Evolutionary conservation across 73 alveolate genomes (phyloP), one percentile per base, ranked within the genome.

Genomic region (Halteria grandinella): DNA sequence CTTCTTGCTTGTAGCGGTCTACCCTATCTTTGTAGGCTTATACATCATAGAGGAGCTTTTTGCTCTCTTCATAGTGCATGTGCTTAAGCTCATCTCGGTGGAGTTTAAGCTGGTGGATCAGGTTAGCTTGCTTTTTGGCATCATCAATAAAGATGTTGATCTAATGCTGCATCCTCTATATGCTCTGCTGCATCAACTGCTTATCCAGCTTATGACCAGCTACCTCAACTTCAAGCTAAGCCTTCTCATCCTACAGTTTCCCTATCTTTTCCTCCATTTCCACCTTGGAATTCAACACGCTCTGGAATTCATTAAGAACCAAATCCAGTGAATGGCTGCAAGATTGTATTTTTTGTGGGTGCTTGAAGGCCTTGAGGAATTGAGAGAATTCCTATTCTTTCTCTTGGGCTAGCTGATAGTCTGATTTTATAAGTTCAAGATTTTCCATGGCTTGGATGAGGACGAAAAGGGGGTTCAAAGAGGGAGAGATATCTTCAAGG

Each of bases 61-160:
- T 8, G 37, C 45, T 44, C 51, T 66, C 80, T 20, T 66, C 80
- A 4, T 66, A 2, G 23, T 41, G 54, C 80, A 66, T 66, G 15
- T n/a, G 6, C 7, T n/a, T 24, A 1, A 28, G 7, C 25, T 66
- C 80, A n/a, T 66, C 63, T 28, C 58, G 20, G 23, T 66, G 23
- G 10, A 63, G 21, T 15, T 57, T 8, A 54, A 47, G 43, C 20
- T 11, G 27, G 47, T 66, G 69, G 3, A 66, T 17, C 23, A 5
- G 4, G 8, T 18, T 3, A 23, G 43, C 32, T 5, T 45, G 66
- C 24, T 45, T 44, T 24, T 45, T 10, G 31, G 43, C 47, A 12
- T 66, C 47, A 4, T 41, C 52, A 12, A 51, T 32, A n/a, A 10
- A 66, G 69, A 10, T 21, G 5, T 18, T 23, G 8, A 66, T n/a